Conservation (phyloP, 2,329 filamentous ascomycete genomes). For the Aspergillus terreus region DNA sequence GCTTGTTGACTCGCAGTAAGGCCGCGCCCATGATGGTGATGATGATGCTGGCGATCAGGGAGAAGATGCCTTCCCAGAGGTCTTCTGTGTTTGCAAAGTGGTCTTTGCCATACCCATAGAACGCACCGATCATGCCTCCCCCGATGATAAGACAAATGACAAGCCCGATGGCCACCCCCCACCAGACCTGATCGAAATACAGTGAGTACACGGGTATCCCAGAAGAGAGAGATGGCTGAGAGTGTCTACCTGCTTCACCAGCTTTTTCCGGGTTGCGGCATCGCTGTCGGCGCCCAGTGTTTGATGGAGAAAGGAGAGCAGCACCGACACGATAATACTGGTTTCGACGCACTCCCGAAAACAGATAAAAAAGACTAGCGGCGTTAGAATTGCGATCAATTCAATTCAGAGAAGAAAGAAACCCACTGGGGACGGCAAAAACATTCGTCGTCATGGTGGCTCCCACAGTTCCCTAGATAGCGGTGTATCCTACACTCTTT, state of each 20-base stretch:
- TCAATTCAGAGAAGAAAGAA: neutral
- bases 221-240: neutral
- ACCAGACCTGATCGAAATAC: constrained; percentile 56
- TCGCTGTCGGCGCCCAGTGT: constrained; percentile 66
- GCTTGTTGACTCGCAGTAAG: constrained; percentile 74
- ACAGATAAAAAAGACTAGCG: constrained; percentile 76
- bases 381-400: neutral
- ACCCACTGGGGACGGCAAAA: constrained; percentile 14
- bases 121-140: constrained; percentile 65
- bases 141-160: constrained; percentile 64
- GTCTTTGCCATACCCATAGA: constrained; percentile 67
- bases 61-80: constrained; percentile 78
- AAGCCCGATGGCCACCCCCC: constrained; percentile 60
- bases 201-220: neutral
- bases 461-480: too few species aligned
- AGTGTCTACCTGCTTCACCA: constrained; percentile 58
- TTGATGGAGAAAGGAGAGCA: constrained; percentile 81
- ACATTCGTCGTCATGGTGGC: constrained; percentile 11
- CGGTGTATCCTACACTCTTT: too few species aligned
- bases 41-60: constrained; percentile 70
- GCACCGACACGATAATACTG: constrained; percentile 79
- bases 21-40: constrained; percentile 79
- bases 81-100: constrained; percentile 66
- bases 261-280: constrained; percentile 60
- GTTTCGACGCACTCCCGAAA: constrained; percentile 83